Evolutionary conservation across 2,329 filamentous ascomycete species (phyloP).

Genomic region (Claviceps monticola): DNA sequence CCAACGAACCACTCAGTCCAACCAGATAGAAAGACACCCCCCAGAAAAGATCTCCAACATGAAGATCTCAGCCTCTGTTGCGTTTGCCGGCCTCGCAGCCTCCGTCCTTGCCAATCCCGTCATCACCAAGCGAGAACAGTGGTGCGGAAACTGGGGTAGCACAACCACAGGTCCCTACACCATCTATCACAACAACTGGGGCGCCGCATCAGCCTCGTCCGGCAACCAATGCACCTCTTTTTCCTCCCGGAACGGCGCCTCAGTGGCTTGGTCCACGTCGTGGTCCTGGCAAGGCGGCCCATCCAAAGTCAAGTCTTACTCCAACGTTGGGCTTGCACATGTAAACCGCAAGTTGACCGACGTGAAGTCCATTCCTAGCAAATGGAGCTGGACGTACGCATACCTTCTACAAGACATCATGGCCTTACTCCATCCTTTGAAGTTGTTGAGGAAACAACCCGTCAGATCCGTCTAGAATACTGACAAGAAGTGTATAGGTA

Average conservation of each 20-base stretch:
- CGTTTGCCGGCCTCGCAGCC: not conserved
- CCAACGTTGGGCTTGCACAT: not conserved
- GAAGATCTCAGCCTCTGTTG: not conserved
- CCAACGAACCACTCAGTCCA: no score
- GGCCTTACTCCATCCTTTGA: no score
- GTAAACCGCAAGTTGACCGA: not conserved
- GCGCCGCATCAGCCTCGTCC: not conserved
- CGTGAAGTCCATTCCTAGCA: not conserved
- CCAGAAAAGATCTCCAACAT: not conserved
- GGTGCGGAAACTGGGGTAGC: not conserved
- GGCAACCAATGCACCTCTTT: not conserved
- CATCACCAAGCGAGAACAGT: not conserved
- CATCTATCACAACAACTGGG: not conserved
- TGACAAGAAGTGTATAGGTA: conserved; percentile 15
- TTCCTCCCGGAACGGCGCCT: not conserved
- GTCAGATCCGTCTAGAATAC: no score
- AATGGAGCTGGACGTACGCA: not conserved
- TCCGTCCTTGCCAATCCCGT: not conserved
- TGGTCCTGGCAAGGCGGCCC: not conserved
- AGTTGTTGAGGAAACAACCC: no score
- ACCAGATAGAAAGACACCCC: no score
- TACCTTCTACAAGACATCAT: not conserved
- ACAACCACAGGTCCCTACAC: not conserved
- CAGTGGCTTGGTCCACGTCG: not conserved
- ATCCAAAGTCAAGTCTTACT: not conserved